Evolutionary conservation across 2,329 filamentous ascomycete genomes (phyloP), one percentile per base, ranked within the genome.

Genomic region (Chaetothyriales sp.): DNA sequence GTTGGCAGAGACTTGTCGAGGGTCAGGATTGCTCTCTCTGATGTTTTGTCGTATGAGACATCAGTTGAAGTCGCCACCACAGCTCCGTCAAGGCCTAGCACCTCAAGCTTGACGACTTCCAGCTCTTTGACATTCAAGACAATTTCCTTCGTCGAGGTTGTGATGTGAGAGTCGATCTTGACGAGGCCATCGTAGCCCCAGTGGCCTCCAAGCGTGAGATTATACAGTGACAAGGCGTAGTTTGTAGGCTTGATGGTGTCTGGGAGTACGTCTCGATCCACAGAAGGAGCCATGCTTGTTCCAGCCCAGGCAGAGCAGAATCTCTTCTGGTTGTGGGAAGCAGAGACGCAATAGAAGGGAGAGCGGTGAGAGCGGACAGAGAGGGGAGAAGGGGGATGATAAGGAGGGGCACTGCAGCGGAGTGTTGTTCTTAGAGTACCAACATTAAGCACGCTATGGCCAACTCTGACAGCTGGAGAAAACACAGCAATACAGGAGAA

Each of bases 111-210:
- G 58, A 82, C 75, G 43, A 97, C 77, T 65, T 86, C 85, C 62
- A 98, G 77, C 66, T 95, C 82, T 63, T 92, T 80, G 44, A 85
- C 76, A 69, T 98, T 98, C 67, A 97, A 73, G 44, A 86, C 80
- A 56, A 98, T 81, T 60, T 88, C 78, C 63, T 79, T 86, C 58
- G 84, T 85, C 33, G 82, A 72, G 65, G 83, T 80, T 59, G 77
- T 76, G 66, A 97, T 76, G 54, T 84, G 80, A 54, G 83, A 76
- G 60, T 85, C 78, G 66, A 98, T 94, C 58, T 80, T 84, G 57
- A 95, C 86, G 18, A 77, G 81, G 59, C 92, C 92, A 71, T 90
- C 81, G 73, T 90, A 98, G 54, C 78, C 81, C 82, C 90, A 95
- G 54, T 72, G 71, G 51, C 77, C 78, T 57, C 78, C 77, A 50